Conservation (phyloP, 106 monocot genomes). For the Phalaenopsis equestris region DNA sequence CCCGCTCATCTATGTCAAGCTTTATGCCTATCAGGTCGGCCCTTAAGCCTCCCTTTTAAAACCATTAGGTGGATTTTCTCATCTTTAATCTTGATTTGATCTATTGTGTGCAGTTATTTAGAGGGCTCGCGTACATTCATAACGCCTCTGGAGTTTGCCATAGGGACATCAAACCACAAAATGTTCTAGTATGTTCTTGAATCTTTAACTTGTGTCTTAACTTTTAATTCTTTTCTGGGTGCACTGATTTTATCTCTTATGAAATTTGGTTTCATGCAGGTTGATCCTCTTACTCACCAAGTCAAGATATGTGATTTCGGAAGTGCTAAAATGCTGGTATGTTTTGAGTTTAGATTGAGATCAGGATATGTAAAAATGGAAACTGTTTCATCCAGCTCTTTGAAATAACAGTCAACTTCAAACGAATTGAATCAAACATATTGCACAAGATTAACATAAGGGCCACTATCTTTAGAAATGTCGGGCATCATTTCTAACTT, state of each 20-base stretch:
- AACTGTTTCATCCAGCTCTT: too few relatives aligned
- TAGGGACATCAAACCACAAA: constrained; percentile 67
- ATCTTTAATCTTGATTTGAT: neutral
- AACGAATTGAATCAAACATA: neutral
- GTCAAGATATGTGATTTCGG: constrained; percentile 67
- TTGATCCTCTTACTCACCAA: constrained; percentile 67
- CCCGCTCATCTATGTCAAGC: constrained; percentile 64
- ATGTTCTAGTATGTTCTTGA: constrained; percentile 33
- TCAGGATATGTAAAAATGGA: neutral
- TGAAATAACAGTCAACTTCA: neutral
- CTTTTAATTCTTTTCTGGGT: neutral
- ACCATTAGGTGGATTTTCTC: neutral
- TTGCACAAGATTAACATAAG: neutral
- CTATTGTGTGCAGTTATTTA: constrained; percentile 37
- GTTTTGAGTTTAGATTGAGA: constrained; percentile 1
- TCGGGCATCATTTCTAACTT: neutral
- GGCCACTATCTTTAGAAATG: neutral
- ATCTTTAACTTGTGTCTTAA: neutral
- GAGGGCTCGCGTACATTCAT: constrained; percentile 57
- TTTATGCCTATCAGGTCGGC: constrained; percentile 53
- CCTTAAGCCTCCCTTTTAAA: neutral
- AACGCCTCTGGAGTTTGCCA: constrained; percentile 49
- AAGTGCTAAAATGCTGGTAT: constrained; percentile 59
- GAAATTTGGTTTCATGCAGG: constrained; percentile 19
- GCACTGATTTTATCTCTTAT: neutral